Percentiles rank a stretch among this genome's conserved stretches.
Evolutionary conservation across 2,329 filamentous ascomycete genomes (phyloP).

Genomic region (Aspergillus quadricinctus): DNA sequence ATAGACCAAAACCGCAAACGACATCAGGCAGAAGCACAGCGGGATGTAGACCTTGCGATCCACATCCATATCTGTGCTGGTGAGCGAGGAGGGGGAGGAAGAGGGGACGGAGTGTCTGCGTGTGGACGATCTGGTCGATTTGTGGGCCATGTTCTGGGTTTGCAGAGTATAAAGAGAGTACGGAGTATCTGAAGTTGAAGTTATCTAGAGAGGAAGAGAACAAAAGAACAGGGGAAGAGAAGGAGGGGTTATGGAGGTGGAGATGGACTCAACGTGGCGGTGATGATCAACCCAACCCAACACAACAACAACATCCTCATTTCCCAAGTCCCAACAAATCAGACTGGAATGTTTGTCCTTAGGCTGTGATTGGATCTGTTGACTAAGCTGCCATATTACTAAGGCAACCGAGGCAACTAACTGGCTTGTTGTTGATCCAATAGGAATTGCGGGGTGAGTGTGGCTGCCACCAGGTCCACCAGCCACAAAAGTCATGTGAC

Average conservation of each 20-base stretch:
- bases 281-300: slow-evolving; percentile 2
- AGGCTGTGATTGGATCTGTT: too few species aligned
- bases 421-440: neutral
- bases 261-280: neutral
- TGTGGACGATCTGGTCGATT: slow-evolving; percentile 10
- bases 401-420: neutral
- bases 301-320: neutral
- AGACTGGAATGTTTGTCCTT: neutral
- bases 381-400: neutral
- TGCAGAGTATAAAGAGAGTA: neutral
- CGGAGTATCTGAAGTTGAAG: neutral
- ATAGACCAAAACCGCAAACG: slow-evolving; percentile 35
- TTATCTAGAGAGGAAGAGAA: neutral
- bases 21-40: slow-evolving; percentile 34
- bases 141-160: slow-evolving; percentile 13
- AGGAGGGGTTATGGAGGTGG: slow-evolving; percentile 1
- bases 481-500: too few species aligned
- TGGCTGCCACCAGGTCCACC: too few species aligned
- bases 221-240: slow-evolving; percentile 1
- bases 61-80: slow-evolving; percentile 28
- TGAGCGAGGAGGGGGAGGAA: slow-evolving; percentile 5
- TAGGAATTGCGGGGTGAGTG: neutral
- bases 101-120: slow-evolving; percentile 10
- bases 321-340: neutral
- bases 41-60: slow-evolving; percentile 34